These are phyloP conservation scores for Populus simonii DNA, from an alignment of 345 rosid species.

Conservation along the genomic window DNA sequence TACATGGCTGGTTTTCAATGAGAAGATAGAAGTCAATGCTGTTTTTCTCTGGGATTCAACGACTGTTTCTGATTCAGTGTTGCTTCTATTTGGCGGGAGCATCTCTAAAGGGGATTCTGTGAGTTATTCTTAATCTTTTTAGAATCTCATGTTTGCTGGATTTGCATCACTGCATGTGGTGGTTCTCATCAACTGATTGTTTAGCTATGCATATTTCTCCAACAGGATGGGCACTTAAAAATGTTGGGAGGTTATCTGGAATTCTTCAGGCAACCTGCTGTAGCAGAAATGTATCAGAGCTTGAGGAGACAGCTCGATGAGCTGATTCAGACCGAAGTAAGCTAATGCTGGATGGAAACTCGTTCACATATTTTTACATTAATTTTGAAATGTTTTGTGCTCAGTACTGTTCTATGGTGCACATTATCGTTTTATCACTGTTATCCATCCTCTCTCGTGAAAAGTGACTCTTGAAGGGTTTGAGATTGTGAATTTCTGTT, in stretches of 20 bases:
- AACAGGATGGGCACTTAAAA: conserved; percentile 83
- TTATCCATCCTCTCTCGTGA: not conserved
- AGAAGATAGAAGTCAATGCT: conserved; percentile 90
- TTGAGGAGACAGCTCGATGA: conserved; percentile 79
- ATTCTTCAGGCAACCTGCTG: conserved; percentile 67
- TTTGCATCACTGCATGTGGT: too few species aligned
- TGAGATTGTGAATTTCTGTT: conserved; percentile 15
- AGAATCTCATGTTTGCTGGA: too few species aligned
- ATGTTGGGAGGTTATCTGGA: conserved; percentile 90
- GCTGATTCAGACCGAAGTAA: conserved; percentile 68
- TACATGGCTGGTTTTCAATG: conserved; percentile 90
- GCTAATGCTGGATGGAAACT: conserved; percentile 19
- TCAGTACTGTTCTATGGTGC: too few species aligned
- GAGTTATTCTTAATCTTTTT: conserved; percentile 24
- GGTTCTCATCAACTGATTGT: not conserved
- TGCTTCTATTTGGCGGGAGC: conserved; percentile 84
- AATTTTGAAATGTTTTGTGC: not conserved
- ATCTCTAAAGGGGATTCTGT: conserved; percentile 60
- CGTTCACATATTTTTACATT: not conserved
- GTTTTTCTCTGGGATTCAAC: conserved; percentile 53
- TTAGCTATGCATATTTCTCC: not conserved
- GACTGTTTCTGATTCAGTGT: conserved; percentile 72
- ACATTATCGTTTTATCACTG: not conserved
- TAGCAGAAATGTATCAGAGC: conserved; percentile 57
- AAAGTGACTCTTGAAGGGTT: not conserved